A percentile compares a stretch with the other conserved stretches of the same genome.
Evolutionary conservation across 2,329 filamentous ascomycete species (phyloP).

Genomic region (Xylariaceae sp.): DNA sequence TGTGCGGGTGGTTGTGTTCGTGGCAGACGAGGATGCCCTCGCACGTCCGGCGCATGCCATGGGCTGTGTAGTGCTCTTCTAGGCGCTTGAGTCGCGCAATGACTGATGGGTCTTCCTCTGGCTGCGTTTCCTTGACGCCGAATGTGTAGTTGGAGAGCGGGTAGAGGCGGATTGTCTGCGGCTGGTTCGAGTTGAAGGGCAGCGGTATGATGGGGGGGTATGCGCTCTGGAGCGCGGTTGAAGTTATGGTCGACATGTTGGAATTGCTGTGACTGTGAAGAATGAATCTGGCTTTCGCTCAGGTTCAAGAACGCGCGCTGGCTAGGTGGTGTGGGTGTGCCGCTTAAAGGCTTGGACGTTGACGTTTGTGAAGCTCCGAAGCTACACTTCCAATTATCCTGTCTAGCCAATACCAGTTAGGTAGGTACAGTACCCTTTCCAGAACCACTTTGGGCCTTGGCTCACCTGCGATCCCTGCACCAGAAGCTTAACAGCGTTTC

Average conservation of each 20-base stretch:
- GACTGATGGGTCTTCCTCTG: slow-evolving; percentile 95
- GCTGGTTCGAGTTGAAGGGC: slow-evolving; percentile 84
- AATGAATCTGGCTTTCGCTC: background rate
- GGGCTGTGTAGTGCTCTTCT: slow-evolving; percentile 87
- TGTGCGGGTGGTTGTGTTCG: slow-evolving; percentile 98
- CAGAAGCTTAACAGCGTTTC: too few relatives aligned
- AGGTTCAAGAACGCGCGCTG: too few relatives aligned
- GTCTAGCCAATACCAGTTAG: too few relatives aligned
- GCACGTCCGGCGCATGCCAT: slow-evolving; percentile 96
- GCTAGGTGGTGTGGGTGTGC: too few relatives aligned
- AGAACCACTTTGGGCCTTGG: too few relatives aligned
- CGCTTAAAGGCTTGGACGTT: too few relatives aligned
- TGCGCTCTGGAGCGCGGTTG: slow-evolving; percentile 69
- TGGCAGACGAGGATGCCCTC: slow-evolving; percentile 97
- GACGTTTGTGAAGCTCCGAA: too few relatives aligned
- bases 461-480: too few relatives aligned
- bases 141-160: slow-evolving; percentile 99
- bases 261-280: too few relatives aligned
- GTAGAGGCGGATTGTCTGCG: slow-evolving; percentile 83
- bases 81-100: slow-evolving; percentile 86
- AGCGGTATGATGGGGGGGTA: slow-evolving; percentile 75
- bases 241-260: slow-evolving; percentile 80
- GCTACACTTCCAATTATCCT: too few relatives aligned
- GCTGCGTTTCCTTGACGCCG: slow-evolving; percentile 95
- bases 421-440: too few relatives aligned